A percentile compares a stretch with the other conserved stretches of the same genome.
Conservation (phyloP, 352 stramenopile genomes). For the Pythium aphanidermatum region DNA sequence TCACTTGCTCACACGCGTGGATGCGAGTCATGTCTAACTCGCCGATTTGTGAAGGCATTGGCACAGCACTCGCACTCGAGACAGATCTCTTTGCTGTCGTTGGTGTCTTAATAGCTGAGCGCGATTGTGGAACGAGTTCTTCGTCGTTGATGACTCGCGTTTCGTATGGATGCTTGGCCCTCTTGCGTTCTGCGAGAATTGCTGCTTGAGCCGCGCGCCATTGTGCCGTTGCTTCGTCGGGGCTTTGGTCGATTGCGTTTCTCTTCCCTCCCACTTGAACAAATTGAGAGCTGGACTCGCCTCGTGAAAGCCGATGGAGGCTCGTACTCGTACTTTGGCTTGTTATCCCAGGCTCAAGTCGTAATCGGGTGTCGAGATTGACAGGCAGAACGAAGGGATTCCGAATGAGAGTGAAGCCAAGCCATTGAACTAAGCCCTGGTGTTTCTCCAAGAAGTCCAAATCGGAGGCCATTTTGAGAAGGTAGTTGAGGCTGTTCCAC, state of each 20-base stretch:
- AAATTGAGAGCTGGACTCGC: conserved; percentile 32
- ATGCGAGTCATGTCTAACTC: conserved; percentile 83
- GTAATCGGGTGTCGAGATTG: conserved; percentile 54
- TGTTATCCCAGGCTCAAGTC: conserved; percentile 16
- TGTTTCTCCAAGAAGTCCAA: conserved; percentile 87
- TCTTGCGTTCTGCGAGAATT: conserved; percentile 45
- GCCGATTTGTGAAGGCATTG: conserved; percentile 64
- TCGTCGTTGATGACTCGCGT: conserved; percentile 85
- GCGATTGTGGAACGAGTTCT: conserved; percentile 56
- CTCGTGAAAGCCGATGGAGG: neutral
- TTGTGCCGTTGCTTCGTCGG: conserved; percentile 9
- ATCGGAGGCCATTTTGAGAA: conserved; percentile 88
- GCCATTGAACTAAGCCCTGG: conserved; percentile 65
- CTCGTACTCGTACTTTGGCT: neutral
- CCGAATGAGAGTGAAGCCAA: conserved; percentile 75
- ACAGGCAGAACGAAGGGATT: conserved; percentile 88
- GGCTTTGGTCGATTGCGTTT: conserved; percentile 1
- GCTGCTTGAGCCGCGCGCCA: conserved; percentile 19
- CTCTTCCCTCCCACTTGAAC: conserved; percentile 62
- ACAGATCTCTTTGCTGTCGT: neutral
- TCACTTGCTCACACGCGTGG: conserved; percentile 47
- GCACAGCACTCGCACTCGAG: neutral
- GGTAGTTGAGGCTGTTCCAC: conserved; percentile 91
- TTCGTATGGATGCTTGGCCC: conserved; percentile 73
- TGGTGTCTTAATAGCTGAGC: no score